Conservation (phyloP, 2,329 filamentous ascomycete genomes). For the Ascochyta fabae region DNA sequence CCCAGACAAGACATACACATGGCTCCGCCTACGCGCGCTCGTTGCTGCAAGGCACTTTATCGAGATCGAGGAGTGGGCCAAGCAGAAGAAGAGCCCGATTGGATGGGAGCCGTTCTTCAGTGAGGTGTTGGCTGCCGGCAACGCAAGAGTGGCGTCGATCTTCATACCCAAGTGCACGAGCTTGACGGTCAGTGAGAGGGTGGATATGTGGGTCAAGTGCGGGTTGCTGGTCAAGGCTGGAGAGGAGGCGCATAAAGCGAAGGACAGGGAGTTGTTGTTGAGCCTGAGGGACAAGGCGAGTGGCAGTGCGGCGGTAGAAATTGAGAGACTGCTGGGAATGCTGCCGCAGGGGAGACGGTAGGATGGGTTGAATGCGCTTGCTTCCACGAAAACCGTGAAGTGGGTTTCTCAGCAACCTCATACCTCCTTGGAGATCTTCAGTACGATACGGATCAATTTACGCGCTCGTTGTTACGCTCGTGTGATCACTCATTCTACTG, state of each 20-base stretch:
- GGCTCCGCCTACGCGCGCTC: slow-evolving; percentile 82
- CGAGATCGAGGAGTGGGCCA: slow-evolving; percentile 85
- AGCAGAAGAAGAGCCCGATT: slow-evolving; percentile 83
- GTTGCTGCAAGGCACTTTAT: slow-evolving; percentile 91
- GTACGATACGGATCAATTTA: too few species aligned
- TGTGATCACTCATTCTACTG: too few species aligned
- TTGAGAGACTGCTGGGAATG: slow-evolving; percentile 76
- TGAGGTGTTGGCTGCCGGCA: slow-evolving; percentile 84
- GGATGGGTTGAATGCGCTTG: too few species aligned
- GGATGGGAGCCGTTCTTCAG: slow-evolving; percentile 99
- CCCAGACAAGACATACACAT: slow-evolving; percentile 87
- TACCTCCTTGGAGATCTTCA: too few species aligned
- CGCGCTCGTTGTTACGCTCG: too few species aligned
- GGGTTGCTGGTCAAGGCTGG: slow-evolving; percentile 87
- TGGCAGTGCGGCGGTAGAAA: slow-evolving; percentile 73
- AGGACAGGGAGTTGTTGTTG: slow-evolving; percentile 77
- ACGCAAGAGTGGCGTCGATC: slow-evolving; percentile 79
- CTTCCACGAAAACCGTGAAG: too few species aligned
- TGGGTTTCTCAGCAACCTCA: too few species aligned
- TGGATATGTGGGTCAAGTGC: slow-evolving; percentile 96
- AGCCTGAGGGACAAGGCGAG: slow-evolving; percentile 76
- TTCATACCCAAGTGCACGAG: slow-evolving; percentile 89
- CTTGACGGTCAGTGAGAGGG: slow-evolving; percentile 70
- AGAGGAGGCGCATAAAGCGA: slow-evolving; percentile 85
- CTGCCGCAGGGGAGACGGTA: slow-evolving; percentile 24